These are phyloP conservation scores for Juglanconis sp. DNA, from an alignment of 2,329 filamentous ascomycete genomes.

Conservation along the genomic window DNA sequence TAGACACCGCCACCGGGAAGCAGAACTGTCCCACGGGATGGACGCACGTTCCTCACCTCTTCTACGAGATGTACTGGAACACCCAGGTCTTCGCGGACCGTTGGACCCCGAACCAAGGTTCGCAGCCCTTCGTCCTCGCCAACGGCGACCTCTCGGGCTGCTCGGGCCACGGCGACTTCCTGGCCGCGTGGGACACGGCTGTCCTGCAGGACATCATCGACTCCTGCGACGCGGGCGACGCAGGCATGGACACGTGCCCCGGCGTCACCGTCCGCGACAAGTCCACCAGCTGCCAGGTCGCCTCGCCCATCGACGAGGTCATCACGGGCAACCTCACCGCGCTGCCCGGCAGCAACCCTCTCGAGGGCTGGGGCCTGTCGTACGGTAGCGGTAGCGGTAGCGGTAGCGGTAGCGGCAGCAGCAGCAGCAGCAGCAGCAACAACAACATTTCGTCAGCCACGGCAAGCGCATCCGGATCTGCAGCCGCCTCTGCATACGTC, in stretches of 20 bases:
- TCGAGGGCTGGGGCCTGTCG: slow-evolving; percentile 44
- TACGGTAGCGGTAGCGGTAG: slow-evolving; percentile 32
- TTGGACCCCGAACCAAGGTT: slow-evolving; percentile 52
- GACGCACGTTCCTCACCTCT: slow-evolving; percentile 55
- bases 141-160: slow-evolving; percentile 70
- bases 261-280: slow-evolving; percentile 51
- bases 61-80: slow-evolving; percentile 60
- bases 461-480: neutral
- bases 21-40: slow-evolving; percentile 53
- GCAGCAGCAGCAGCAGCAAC: too few species aligned
- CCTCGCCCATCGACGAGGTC: slow-evolving; percentile 43
- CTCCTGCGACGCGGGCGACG: slow-evolving; percentile 58
- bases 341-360: slow-evolving; percentile 54
- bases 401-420: too few species aligned
- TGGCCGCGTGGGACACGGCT: slow-evolving; percentile 67
- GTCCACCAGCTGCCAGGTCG: slow-evolving; percentile 47
- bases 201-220: slow-evolving; percentile 66
- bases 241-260: slow-evolving; percentile 61
- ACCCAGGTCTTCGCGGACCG: slow-evolving; percentile 49
- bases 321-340: slow-evolving; percentile 40
- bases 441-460: too few species aligned
- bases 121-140: slow-evolving; percentile 64
- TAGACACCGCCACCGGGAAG: slow-evolving; percentile 36
- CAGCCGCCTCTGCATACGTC: neutral
- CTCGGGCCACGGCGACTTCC: slow-evolving; percentile 69